Conservation (phyloP, 2,329 filamentous ascomycete species). For the Scleromitrula shiraiana region DNA sequence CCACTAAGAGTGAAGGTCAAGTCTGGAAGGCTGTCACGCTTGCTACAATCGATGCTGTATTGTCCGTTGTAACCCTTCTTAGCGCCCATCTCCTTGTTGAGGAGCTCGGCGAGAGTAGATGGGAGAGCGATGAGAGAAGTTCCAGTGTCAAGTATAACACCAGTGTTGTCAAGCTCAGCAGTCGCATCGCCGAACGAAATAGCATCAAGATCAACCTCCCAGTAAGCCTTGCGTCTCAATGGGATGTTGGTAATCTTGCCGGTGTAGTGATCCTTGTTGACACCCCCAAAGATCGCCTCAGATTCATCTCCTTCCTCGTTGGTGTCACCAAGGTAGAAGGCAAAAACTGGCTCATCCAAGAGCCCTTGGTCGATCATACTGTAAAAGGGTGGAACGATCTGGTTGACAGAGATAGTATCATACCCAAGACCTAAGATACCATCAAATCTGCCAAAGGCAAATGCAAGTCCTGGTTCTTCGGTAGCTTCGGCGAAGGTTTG, state of each 20-base stretch:
- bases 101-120: constrained; percentile 80
- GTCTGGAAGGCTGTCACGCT: constrained; percentile 77
- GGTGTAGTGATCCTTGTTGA: constrained; percentile 71
- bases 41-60: constrained; percentile 85
- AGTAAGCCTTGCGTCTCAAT: constrained; percentile 97
- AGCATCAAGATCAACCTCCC: constrained; percentile 94
- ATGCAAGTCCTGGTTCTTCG: constrained; percentile 88
- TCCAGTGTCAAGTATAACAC: constrained; percentile 95
- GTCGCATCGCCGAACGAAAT: constrained; percentile 81
- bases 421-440: constrained; percentile 93
- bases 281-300: constrained; percentile 82
- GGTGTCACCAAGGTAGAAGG: constrained; percentile 85
- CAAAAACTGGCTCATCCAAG: constrained; percentile 86
- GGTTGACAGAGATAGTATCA: constrained; percentile 94
- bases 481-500: constrained; percentile 97
- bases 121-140: constrained; percentile 96
- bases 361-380: constrained; percentile 86
- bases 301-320: constrained; percentile 63
- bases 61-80: constrained; percentile 98
- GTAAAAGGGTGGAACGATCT: constrained; percentile 92
- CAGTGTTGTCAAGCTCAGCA: constrained; percentile 87
- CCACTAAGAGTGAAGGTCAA: constrained; percentile 85
- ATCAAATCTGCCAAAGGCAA: constrained; percentile 95
- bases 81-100: constrained; percentile 96
- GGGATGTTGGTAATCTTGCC: constrained; percentile 91